Evolutionary conservation across 2,329 filamentous ascomycete genomes (phyloP).

Genomic region (Westerdykella ornata): DNA sequence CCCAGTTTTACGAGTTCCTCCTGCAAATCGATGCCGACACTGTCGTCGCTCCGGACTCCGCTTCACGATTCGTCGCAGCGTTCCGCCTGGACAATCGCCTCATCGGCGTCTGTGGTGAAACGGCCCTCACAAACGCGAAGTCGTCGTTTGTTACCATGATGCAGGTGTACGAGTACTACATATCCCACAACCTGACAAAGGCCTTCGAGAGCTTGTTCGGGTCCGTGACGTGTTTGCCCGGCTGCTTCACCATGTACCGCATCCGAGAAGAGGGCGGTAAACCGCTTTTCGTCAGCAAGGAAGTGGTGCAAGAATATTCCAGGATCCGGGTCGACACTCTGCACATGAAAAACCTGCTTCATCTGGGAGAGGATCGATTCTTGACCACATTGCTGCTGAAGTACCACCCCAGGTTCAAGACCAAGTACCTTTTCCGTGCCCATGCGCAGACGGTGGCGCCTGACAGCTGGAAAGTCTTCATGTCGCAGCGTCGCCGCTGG

Average conservation of each 20-base stretch:
- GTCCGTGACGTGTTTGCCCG: constrained; percentile 92
- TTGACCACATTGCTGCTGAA: constrained; percentile 91
- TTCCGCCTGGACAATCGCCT: constrained; percentile 88
- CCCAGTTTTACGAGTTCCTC: constrained; percentile 95
- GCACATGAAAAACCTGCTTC: constrained; percentile 97
- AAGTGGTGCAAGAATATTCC: constrained; percentile 79
- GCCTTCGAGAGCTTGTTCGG: constrained; percentile 97
- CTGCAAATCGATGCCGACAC: constrained; percentile 97
- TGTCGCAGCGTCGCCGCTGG: constrained; percentile 98
- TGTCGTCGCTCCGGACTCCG: constrained; percentile 81
- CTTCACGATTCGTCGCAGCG: constrained; percentile 82
- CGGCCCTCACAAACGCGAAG: constrained; percentile 85
- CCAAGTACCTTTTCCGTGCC: constrained; percentile 88
- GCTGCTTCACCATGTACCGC: constrained; percentile 99
- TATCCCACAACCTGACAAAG: constrained; percentile 94
- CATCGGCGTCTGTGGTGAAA: constrained; percentile 94
- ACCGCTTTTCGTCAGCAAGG: constrained; percentile 89
- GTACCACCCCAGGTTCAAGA: constrained; percentile 90
- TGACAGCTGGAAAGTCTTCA: constrained; percentile 87
- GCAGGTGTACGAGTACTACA: constrained; percentile 99
- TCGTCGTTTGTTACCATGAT: constrained; percentile 96
- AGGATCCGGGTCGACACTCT: constrained; percentile 95
- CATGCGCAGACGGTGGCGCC: constrained; percentile 97
- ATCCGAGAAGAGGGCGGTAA: constrained; percentile 93
- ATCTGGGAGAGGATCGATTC: constrained; percentile 96